A percentile compares a stretch with the other conserved stretches of the same genome.
These are phyloP conservation scores for Madurella mycetomatis DNA, from an alignment of 2,329 filamentous ascomycete species.

Conservation along the genomic window DNA sequence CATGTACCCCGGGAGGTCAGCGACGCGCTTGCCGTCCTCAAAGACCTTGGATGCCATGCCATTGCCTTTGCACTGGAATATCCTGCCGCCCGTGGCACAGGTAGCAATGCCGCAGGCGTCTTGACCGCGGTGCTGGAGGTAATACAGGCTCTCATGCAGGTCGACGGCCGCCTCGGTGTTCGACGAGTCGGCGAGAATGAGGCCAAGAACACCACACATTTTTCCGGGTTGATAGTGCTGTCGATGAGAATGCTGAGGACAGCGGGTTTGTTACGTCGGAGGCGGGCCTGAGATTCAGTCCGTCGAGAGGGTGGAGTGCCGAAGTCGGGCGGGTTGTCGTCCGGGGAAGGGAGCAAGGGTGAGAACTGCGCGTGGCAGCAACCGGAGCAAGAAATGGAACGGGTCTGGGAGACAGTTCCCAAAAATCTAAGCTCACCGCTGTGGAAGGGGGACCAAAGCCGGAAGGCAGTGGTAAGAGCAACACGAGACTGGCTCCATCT, in stretches of 20 bases:
- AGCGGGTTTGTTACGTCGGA: not conserved
- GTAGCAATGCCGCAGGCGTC: conserved; percentile 85
- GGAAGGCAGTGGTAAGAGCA: conserved; percentile 2
- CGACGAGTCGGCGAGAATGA: conserved; percentile 49
- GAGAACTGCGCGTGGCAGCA: not conserved
- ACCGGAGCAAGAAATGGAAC: not conserved
- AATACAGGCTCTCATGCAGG: conserved; percentile 67
- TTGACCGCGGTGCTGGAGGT: conserved; percentile 69
- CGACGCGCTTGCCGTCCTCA: conserved; percentile 68
- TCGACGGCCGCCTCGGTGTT: conserved; percentile 54
- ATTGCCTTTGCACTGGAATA: conserved; percentile 87
- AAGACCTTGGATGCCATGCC: conserved; percentile 85
- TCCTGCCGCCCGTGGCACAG: conserved; percentile 65
- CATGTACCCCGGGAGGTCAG: conserved; percentile 78
- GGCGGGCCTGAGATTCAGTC: not conserved
- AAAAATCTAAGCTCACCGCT: conserved; percentile 6
- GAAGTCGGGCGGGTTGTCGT: not conserved
- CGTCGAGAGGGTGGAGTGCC: not conserved
- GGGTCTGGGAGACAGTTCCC: not conserved
- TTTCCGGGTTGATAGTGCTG: conserved; percentile 6
- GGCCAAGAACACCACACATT: conserved; percentile 61
- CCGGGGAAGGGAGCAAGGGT: not conserved
- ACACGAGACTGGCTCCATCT: conserved; percentile 12
- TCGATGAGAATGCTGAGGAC: not conserved
- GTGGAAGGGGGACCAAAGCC: conserved; percentile 11